A percentile compares a stretch with the other conserved stretches of the same genome.
Evolutionary conservation across 768 basidiomycete genomes (phyloP).

Genomic region (Lentinula aciculospora): DNA sequence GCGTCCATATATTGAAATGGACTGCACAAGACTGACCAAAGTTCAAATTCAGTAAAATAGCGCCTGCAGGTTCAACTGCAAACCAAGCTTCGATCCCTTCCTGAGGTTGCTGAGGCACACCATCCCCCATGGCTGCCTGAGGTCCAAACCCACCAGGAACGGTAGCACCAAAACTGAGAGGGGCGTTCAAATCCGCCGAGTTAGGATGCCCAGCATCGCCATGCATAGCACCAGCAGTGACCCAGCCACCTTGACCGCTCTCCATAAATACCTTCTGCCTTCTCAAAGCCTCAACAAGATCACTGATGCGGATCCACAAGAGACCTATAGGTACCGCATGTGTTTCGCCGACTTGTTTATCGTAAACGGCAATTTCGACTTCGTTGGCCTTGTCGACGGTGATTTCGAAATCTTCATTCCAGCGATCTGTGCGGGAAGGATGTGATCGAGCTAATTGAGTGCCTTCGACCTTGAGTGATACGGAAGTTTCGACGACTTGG

Average conservation of each 20-base stretch:
- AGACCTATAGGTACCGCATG: slow-evolving; percentile 89
- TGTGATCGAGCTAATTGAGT: slow-evolving; percentile 89
- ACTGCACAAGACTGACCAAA: slow-evolving; percentile 61
- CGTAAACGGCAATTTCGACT: slow-evolving; percentile 93
- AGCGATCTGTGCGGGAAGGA: slow-evolving; percentile 89
- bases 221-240: slow-evolving; percentile 88
- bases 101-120: slow-evolving; percentile 13
- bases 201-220: slow-evolving; percentile 41
- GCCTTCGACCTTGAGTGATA: slow-evolving; percentile 95
- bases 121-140: slow-evolving; percentile 23
- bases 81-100: slow-evolving; percentile 98
- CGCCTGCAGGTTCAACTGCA: slow-evolving; percentile 95
- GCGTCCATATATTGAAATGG: slow-evolving; percentile 9
- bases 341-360: slow-evolving; percentile 78
- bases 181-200: slow-evolving; percentile 40
- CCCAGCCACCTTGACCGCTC: slow-evolving; percentile 87
- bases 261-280: slow-evolving; percentile 90
- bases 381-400: slow-evolving; percentile 97
- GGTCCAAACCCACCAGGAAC: slow-evolving; percentile 26
- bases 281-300: slow-evolving; percentile 89
- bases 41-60: slow-evolving; percentile 80
- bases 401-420: slow-evolving; percentile 98
- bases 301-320: slow-evolving; percentile 90
- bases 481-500: slow-evolving; percentile 75
- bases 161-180: slow-evolving; percentile 42